Conservation (phyloP, 768 basidiomycete genomes). For the Mycena albidolilacea region DNA sequence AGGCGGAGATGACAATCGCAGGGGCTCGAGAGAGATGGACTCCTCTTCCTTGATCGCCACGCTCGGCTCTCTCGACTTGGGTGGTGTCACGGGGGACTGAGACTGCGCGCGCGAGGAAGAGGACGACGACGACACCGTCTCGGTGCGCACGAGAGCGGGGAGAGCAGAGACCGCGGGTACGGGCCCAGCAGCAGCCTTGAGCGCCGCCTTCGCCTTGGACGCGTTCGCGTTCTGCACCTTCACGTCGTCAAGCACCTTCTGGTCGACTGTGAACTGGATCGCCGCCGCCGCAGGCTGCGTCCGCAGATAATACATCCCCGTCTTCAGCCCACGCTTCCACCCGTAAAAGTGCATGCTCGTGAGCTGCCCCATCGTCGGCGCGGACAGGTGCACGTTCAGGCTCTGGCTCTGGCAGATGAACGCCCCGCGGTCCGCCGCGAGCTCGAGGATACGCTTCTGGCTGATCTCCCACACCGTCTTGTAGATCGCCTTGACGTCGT, state of each 20-base stretch:
- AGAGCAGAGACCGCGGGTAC: slow-evolving; percentile 40
- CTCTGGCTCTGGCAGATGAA: slow-evolving; percentile 93
- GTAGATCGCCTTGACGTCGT: slow-evolving; percentile 96
- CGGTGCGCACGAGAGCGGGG: slow-evolving; percentile 45
- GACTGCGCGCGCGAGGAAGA: slow-evolving; percentile 34
- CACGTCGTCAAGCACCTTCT: slow-evolving; percentile 77
- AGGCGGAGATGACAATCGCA: slow-evolving; percentile 32
- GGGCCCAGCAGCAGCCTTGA: slow-evolving; percentile 41
- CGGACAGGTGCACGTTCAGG: slow-evolving; percentile 81
- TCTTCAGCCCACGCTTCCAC: slow-evolving; percentile 99
- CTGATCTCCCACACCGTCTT: slow-evolving; percentile 92
- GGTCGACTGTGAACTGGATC: slow-evolving; percentile 97
- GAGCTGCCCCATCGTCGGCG: slow-evolving; percentile 80
- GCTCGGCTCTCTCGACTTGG: slow-evolving; percentile 33
- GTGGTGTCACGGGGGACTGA: slow-evolving; percentile 29
- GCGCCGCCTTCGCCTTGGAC: slow-evolving; percentile 40
- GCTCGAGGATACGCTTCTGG: slow-evolving; percentile 96
- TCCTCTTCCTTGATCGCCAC: slow-evolving; percentile 44
- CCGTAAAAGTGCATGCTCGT: slow-evolving; percentile 90
- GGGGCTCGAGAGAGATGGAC: slow-evolving; percentile 41
- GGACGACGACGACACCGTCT: slow-evolving; percentile 48
- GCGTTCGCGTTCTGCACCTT: slow-evolving; percentile 60
- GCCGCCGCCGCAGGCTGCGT: slow-evolving; percentile 96
- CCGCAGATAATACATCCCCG: slow-evolving; percentile 98
- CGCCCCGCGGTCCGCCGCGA: slow-evolving; percentile 98